Base-by-base conservation (phyloP, 345 rosid genomes). In the Citropsis articulata region DNA sequence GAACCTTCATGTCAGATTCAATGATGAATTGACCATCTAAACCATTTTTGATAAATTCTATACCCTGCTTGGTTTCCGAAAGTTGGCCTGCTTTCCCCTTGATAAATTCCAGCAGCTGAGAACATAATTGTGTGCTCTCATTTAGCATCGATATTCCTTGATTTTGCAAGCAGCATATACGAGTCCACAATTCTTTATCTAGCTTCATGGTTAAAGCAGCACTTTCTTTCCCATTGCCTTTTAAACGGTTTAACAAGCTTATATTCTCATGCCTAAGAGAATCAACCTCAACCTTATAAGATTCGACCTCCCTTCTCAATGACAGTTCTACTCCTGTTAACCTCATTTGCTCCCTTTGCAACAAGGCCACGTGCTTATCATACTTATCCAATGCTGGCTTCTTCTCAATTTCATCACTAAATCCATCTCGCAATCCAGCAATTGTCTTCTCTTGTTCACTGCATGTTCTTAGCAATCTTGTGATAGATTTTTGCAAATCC, bases 201-300 rank as follows among this genome's bases (percentile, higher is more conserved):
- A 96, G 85, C 86, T 88, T 93, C 74, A 91, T 80, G 33, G 87
- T 91, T 75, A 86, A 78, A 66, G 83, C 88, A 66, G 86, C 89
- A 63, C 61, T 76, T 66, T 89, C 93, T 66, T 90, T 82, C 13
- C 87, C 84, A 50, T 79, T 84, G 62, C 88, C 91, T 79, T 94
- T 97, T 66, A 97, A 79, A 70, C 98, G 93, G 72, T 89, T 88
- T 83, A 93, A 79, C 63, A 97, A 83, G 85, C 68, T 81, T n/a
- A 97, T 87, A 83, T 97, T 94, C 85, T 97, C 99, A 64, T 85
- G 89, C 73, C 95, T 90, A 81, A 97, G 98, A 78, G 91, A 89
- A 71, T 91, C 93, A 72, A 86, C 79, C 83, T 97, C 98, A 38
- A 85, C 80, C 76, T 85, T 91, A 72, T 22, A 74, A 76, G 90